These are phyloP conservation scores for Rusavskia elegans DNA, from an alignment of 495 filamentous ascomycete genomes.

Conservation along the genomic window DNA sequence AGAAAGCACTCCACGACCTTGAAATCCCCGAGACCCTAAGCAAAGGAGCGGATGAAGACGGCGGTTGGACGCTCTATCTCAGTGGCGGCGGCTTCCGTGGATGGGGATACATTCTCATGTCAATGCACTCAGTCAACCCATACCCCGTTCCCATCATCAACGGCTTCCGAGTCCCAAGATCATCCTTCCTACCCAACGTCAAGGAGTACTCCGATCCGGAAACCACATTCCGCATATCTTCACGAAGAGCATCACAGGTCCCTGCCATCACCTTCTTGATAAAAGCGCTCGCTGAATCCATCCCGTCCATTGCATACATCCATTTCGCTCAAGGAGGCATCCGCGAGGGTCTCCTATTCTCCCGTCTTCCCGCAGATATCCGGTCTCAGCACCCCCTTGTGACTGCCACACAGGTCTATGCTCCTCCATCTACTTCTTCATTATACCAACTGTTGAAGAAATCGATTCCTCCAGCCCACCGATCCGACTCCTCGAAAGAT, in stretches of 20 bases:
- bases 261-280: conserved; percentile 72
- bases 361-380: conserved; percentile 39
- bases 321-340: conserved; percentile 79
- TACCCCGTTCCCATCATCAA: conserved; percentile 83
- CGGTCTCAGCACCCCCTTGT: conserved; percentile 50
- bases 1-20: conserved; percentile 38
- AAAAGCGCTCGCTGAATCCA: conserved; percentile 46
- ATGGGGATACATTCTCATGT: conserved; percentile 74
- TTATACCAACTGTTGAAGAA: conserved; percentile 27
- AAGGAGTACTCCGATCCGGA: conserved; percentile 21
- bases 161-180: conserved; percentile 49
- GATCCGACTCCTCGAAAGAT: conserved; percentile 20
- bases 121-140: conserved; percentile 42
- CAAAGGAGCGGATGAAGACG: conserved; percentile 21
- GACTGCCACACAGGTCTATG: conserved; percentile 38
- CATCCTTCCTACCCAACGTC: conserved; percentile 37
- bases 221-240: conserved; percentile 64
- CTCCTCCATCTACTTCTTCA: conserved; percentile 22
- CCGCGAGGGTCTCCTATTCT: conserved; percentile 64
- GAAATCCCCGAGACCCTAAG: conserved; percentile 38
- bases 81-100: conserved; percentile 85
- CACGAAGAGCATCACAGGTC: conserved; percentile 63
- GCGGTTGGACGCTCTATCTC: conserved; percentile 62
- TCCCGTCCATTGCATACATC: conserved; percentile 45
- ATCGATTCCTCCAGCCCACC: conserved; percentile 21